Evolutionary conservation across 1,139 yeast genomes (phyloP), one percentile per base, ranked within the genome.

Genomic region (Yamadazyma pseudoaaseri): DNA sequence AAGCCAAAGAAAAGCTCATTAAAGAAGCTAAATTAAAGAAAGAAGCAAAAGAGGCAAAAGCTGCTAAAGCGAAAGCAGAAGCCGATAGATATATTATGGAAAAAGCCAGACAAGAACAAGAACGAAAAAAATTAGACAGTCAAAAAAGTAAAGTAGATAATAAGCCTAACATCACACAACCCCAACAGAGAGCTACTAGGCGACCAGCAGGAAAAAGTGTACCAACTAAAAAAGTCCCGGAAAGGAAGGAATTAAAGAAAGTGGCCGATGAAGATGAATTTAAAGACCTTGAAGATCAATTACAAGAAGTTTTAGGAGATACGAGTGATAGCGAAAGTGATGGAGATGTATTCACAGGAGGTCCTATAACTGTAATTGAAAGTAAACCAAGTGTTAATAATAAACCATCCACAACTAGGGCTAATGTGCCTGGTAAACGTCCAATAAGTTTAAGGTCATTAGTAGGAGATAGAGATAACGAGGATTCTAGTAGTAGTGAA

Each of bases 231-330:
- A 13, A 13, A 26, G 16, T 4, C 21, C 36, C 3, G 32, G 25
- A 15, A 27, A 33, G 20, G 25, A 13, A 10, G 30, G 31, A 16
- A 10, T 29, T 14, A 9, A 9, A 4, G 18, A 27, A 27, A 4
- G 26, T 18, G 10, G 21, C 21, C 9, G 10, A 18, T 6, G 70
- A 61, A 27, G 74, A 69, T 44, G 75, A 69, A 18, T 70, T 69
- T 40, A 60, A 64, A 30, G 74, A 68, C 39, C 53, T 70, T 25
- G 76, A 70, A 40, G 68, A 67, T 39, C 71, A 69, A 43, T 50
- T 70, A 24, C 61, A 67, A 37, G 73, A 69, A 43, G 72, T 67
- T 2, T 46, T 70, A 27, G 71, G 57, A 27, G 61, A 56, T 34
- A 30, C 6, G n/a, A 14, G 33, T 25, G 41, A 37, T 7, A 33